phyloP scores from a whole-genome alignment of 768 basidiomycete genomes.

The Serendipita vermifera region DNA sequence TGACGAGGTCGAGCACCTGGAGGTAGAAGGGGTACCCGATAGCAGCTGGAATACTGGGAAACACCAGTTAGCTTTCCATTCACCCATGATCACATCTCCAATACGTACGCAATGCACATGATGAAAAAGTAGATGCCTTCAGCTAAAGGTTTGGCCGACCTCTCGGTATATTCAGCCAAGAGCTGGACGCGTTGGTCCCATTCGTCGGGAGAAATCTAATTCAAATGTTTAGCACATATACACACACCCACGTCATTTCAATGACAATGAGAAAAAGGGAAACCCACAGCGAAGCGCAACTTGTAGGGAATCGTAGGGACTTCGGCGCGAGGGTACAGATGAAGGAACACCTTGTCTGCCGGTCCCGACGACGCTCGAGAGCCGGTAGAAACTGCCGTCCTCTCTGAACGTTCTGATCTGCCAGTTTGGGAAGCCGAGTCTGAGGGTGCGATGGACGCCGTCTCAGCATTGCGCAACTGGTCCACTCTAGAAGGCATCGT shows the following conservation, averaged over 20 bases:
- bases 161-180: neutral
- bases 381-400: too few species aligned
- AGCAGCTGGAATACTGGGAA: neutral
- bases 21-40: neutral
- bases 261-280: neutral
- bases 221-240: neutral
- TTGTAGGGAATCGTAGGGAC: neutral
- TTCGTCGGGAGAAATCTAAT: slow-evolving; percentile 5
- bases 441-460: neutral
- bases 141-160: neutral
- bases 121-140: neutral
- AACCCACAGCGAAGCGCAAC: neutral
- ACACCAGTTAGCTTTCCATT: neutral
- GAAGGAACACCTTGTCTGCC: neutral
- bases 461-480: neutral
- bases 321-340: neutral
- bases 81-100: neutral
- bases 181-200: slow-evolving; percentile 1
- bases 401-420: too few species aligned
- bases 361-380: neutral
- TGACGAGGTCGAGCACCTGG: neutral
- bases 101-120: neutral
- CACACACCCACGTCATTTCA: neutral
- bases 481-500: neutral
- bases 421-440: too few species aligned